Percentiles rank a stretch among this genome's conserved stretches.
These are phyloP conservation scores for Solanum lignicaule DNA, from an alignment of 257 asterid species.

Conservation along the genomic window DNA sequence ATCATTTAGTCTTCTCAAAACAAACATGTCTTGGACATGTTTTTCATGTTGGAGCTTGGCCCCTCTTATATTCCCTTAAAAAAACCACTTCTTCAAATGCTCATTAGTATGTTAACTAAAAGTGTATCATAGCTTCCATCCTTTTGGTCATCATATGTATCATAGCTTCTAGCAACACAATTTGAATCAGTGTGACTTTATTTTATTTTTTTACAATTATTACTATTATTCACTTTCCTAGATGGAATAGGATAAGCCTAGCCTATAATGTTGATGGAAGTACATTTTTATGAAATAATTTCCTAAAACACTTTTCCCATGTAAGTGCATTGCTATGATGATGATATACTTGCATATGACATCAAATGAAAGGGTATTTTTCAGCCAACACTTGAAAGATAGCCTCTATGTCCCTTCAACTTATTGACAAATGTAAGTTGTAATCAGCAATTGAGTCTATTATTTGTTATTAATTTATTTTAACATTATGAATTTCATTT, in stretches of 20 bases:
- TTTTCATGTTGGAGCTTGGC: conserved; percentile 24
- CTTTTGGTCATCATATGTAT: not conserved
- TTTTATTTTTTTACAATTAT: not conserved
- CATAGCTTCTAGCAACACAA: not conserved
- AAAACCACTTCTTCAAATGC: conserved; percentile 21
- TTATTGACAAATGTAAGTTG: not conserved
- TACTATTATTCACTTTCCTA: not conserved
- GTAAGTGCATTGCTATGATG: not conserved
- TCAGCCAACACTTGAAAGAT: not conserved
- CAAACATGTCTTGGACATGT: conserved; percentile 79
- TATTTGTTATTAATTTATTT: not conserved
- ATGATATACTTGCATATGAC: not conserved
- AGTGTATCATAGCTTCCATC: conserved; percentile 8
- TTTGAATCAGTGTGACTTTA: not conserved
- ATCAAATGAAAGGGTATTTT: not conserved
- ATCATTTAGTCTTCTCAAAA: not conserved
- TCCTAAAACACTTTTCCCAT: not conserved
- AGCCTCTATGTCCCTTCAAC: not conserved
- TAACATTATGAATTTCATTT: not conserved
- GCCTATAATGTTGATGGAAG: not conserved
- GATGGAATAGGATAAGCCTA: not conserved
- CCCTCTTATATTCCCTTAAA: conserved; percentile 3
- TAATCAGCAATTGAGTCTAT: not conserved
- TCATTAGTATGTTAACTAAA: conserved; percentile 26
- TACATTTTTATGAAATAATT: not conserved